Percentiles rank a stretch among this genome's conserved stretches.
These are phyloP conservation scores for Cephalotrichum gorgonifer DNA, from an alignment of 2,329 filamentous ascomycete genomes.

Conservation along the genomic window DNA sequence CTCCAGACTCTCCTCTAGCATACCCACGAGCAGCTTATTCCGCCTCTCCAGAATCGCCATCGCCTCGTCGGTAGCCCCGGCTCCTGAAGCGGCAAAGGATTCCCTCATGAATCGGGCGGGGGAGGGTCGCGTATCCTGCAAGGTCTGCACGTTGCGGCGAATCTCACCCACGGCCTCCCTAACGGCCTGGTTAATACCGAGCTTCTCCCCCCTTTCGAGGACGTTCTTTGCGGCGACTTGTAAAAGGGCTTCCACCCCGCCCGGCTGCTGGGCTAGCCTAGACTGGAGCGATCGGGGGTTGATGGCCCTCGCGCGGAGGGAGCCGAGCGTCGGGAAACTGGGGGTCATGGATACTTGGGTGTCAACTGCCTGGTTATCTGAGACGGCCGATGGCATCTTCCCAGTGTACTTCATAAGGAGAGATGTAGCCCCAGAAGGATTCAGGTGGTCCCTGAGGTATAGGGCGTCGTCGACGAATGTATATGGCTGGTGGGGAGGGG, in stretches of 20 bases:
- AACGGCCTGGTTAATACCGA: constrained; percentile 71
- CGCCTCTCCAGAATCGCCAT: constrained; percentile 49
- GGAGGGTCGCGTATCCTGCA: constrained; percentile 7
- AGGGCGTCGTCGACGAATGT: constrained; percentile 81
- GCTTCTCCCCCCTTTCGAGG: constrained; percentile 61
- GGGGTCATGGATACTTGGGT: constrained; percentile 17
- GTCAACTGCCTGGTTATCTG: constrained; percentile 14
- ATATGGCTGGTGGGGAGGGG: constrained; percentile 53
- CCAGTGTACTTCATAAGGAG: constrained; percentile 65
- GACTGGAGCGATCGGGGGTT: constrained; percentile 31
- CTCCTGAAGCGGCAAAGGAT: constrained; percentile 23
- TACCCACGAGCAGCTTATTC: constrained; percentile 54
- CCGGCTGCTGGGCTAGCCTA: constrained; percentile 43
- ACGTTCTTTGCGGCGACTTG: constrained; percentile 70
- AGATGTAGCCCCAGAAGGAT: constrained; percentile 47
- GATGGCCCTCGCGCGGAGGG: constrained; percentile 29
- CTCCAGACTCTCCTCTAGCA: constrained; percentile 57
- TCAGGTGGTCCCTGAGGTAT: constrained; percentile 58
- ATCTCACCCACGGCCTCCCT: constrained; percentile 76
- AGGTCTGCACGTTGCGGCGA: constrained; percentile 56
- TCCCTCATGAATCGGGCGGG: constrained; percentile 26
- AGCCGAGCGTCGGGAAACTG: constrained; percentile 19
- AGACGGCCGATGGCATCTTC: constrained; percentile 28
- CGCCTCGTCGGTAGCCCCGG: constrained; percentile 14
- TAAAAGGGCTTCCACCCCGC: constrained; percentile 58